Evolutionary conservation across 2,329 filamentous ascomycete species (phyloP), one percentile per base, ranked within the genome.

Genomic region (Fusarium papillatum): DNA sequence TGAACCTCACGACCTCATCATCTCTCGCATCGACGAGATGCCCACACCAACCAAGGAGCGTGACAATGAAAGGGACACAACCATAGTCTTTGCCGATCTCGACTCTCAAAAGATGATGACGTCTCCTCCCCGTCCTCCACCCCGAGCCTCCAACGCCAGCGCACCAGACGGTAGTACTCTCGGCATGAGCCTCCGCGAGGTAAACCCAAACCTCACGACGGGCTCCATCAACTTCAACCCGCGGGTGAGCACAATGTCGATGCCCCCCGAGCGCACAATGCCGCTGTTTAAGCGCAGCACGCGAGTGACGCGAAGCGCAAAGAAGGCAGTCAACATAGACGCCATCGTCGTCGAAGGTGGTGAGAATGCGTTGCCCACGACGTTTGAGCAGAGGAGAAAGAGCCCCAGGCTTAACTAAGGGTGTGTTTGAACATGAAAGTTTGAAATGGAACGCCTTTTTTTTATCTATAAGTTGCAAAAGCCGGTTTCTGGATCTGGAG

Each of bases 331-430:
- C 46, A 53, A 62, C 64, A 50, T 62, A 46, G 77, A 80, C 17
- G 66, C 73, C n/a, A 72, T 82, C 38, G 71, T 83, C 53, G 80
- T 81, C 0, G 88, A 89, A 60, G 89, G 88, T 9, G 82, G 87
- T 53, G 89, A 91, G 81, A 91, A 91, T 70, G 72, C 89, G 68
- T 86, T 88, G 43, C 84, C 85, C 10, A 73, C 82, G 62, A 82
- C 84, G n/a, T 85, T 89, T 73, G 83, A 85, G 24, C 84, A 88
- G 80, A 87, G 87, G 81, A 87, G 90, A 80, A 91, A 91, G 84
- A 91, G 90, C 74, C 88, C 90, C 5, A 82, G 90, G 67, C 79
- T 90, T 68, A 85, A 85, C 64, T 86, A 73, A 73, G 75, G 17
- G 34, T 53, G 36, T 36, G 34, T 61, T 36, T 6, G 17, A 11